Evolutionary conservation across 2,329 filamentous ascomycete species (phyloP).

Genomic region (Aureobasidium sp.): DNA sequence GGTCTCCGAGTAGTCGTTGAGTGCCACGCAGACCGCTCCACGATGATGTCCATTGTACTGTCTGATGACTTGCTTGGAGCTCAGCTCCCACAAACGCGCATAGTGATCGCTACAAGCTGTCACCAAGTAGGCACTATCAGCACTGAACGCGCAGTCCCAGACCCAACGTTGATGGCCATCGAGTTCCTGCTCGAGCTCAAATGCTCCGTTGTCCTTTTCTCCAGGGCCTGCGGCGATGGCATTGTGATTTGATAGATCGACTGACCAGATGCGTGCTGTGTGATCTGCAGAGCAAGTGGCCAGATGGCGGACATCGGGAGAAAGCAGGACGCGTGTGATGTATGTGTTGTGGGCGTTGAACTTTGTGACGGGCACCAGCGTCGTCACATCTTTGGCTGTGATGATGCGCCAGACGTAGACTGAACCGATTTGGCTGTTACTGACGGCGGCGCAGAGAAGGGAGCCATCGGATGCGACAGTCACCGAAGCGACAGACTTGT

Average conservation of each 20-base stretch:
- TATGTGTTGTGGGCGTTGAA: constrained; percentile 90
- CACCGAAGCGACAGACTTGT: constrained; percentile 87
- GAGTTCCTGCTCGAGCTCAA: constrained; percentile 77
- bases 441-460: constrained; percentile 69
- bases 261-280: constrained; percentile 93
- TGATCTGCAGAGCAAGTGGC: constrained; percentile 93
- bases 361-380: constrained; percentile 77
- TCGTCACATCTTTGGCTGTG: constrained; percentile 73
- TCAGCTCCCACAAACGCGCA: constrained; percentile 82
- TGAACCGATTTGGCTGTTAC: constrained; percentile 83
- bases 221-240: constrained; percentile 11
- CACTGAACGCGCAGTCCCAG: constrained; percentile 94
- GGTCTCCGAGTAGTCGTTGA: constrained; percentile 60
- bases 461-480: constrained; percentile 93
- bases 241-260: constrained; percentile 50
- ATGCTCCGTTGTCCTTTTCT: constrained; percentile 39
- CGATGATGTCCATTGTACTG: constrained; percentile 95
- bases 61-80: constrained; percentile 79
- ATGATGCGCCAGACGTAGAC: constrained; percentile 96
- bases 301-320: constrained; percentile 87
- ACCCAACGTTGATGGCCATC: constrained; percentile 93
- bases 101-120: constrained; percentile 93
- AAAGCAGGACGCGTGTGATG: constrained; percentile 85
- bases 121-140: constrained; percentile 86
- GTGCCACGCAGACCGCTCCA: constrained; percentile 82